Base-by-base conservation (phyloP, 2,329 filamentous ascomycete genomes). In the Diaporthe velutina region DNA sequence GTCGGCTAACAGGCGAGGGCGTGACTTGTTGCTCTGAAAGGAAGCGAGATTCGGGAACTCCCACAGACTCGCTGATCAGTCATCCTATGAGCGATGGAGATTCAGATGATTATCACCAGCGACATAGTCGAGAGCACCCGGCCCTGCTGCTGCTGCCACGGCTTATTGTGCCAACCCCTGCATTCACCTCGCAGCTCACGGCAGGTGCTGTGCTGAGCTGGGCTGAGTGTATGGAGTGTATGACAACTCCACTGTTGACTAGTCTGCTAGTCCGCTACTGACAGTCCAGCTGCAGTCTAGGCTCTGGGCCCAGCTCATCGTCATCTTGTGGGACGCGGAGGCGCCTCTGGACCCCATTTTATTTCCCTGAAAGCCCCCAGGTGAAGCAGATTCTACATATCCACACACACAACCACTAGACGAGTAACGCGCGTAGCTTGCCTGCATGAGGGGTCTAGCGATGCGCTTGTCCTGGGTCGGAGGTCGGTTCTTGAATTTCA, bases 301-400 rank as follows among this genome's bases (percentile, higher is more conserved):
- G 48, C 35, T 68, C 48, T 54, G 64, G 64, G 22, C 64, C 64
- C 64, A 54, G 64, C 64, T 40, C 48, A 68, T 54, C 64, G 64
- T 68, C 64, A 68, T 68, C 64, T 40, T 54, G 64, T 54, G 64
- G 64, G 64, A 68, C 48, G 64, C 64, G 64, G 64, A 40, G 64
- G 40, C 33, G 30, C 22, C 64, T 25, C 45, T 52, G 30, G 61
- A 5, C 30, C 61, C 45, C 45, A 52, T 67, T 52, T 52, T 52
- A 25, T 52, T 67, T 52, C 61, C 61, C 30, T 67, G 64, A 28
- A 52, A 35, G 45, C 45, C 22, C 45, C 35, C 45, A 22, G 64
- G n/a, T 54, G 64, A 52, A 54, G 64, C 64, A 68, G 33, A 40
- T 52, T 54, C 33, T 19, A 38, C 33, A 60, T 52, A 68, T 54